Percentiles rank a stretch among this genome's conserved stretches.
phyloP scores from a whole-genome alignment of 2,329 filamentous ascomycete species.

The Paramyrothecium sp. region DNA sequence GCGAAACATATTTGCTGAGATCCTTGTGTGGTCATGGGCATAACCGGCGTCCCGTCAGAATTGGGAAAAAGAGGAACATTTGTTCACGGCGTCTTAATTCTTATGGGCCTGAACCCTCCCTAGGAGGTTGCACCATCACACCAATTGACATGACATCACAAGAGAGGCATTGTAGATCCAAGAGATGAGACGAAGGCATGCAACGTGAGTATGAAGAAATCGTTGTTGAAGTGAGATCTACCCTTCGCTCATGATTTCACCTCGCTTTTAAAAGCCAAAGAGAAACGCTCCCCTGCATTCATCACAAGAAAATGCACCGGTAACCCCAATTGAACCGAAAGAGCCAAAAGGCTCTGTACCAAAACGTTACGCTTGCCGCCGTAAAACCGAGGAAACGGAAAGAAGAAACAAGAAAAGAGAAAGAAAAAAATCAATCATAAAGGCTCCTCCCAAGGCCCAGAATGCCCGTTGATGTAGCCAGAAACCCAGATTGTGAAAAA shows the following conservation, averaged over 20 bases:
- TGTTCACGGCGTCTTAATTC: no score
- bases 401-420: not conserved
- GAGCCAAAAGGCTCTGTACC: not conserved
- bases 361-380: not conserved
- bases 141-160: no score
- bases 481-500: not conserved
- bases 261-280: not conserved
- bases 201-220: not conserved
- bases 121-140: no score
- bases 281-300: not conserved
- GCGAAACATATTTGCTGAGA: no score
- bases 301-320: not conserved
- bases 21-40: no score
- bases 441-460: not conserved
- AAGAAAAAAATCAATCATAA: not conserved
- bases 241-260: not conserved
- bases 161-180: no score
- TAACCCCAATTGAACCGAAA: not conserved
- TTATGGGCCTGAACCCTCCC: no score
- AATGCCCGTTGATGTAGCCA: not conserved
- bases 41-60: no score
- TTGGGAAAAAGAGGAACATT: no score
- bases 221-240: not conserved
- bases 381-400: not conserved
- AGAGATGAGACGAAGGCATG: no score